Evolutionary conservation across 305 asterid species (phyloP), one percentile per base, ranked within the genome.

Genomic region (Nicotiana rustica): DNA sequence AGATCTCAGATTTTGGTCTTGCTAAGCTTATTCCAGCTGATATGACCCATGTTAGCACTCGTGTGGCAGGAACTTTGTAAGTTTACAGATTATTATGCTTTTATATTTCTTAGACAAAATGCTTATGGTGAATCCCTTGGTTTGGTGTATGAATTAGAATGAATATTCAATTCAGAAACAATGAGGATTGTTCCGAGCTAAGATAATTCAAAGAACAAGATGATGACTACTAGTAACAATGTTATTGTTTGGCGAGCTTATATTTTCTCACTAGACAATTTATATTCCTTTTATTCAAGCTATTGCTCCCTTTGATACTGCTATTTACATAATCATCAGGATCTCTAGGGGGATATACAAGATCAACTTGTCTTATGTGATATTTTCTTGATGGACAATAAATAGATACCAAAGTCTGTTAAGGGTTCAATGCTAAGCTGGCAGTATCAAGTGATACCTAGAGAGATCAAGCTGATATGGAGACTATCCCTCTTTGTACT

Each of bases 31-130:
- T 93, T 49, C 98, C 97, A 0, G 69, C 88, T 73, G 83, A 91
- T 47, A 76, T 87, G 38, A 93, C 97, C 82, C 98, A 95, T 88
- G 81, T 95, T 79, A 95, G 96, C 92, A 95, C 98, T 4, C 94
- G 97, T 1, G 93, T 95, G 81, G 98, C 97, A 6, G 98, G 97
- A 81, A 95, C 98, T n/a, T 61, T 85, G 98, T 94, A 81, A 92
- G 98, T 89, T 76, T 31, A 29, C 47, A 4, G 33, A 70, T 47
- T 73, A 38, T 81, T 38, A 66, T 77, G 67, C 61, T 82, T 79
- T 61, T 67, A 82, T 10, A 47, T 25, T 57, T 80, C 64, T 25
- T 33, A 80, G 1, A 15, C 21, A 47, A 56, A 62, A 41, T 8
- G 49, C 61, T 44, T 56, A 38, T 0, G 44, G 61, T 64, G 21